Evolutionary conservation across 805 yeast genomes (phyloP).

Genomic region (Pichia cephalocereana): DNA sequence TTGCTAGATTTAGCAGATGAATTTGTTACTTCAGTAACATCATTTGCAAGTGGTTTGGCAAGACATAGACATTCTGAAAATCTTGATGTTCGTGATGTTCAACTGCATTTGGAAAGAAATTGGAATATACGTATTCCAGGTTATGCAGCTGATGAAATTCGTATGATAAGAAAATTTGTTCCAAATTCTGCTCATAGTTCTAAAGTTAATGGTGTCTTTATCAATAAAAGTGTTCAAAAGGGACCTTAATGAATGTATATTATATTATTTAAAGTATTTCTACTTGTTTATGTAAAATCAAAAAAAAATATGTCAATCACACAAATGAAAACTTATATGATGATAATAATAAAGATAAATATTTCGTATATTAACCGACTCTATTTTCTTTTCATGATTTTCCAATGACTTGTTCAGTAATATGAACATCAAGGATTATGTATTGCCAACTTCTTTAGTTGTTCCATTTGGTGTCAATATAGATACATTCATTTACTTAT

Average conservation of each 20-base stretch:
- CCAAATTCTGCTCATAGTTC: constrained; percentile 57
- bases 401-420: too few species aligned
- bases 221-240: constrained; percentile 52
- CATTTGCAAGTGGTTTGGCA: constrained; percentile 91
- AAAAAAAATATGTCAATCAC: too few species aligned
- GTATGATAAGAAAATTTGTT: constrained; percentile 65
- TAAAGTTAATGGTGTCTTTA: constrained; percentile 59
- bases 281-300: too few species aligned
- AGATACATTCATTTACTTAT: constrained; percentile 8
- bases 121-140: constrained; percentile 97
- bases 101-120: constrained; percentile 81
- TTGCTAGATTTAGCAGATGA: constrained; percentile 92
- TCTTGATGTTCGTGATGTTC: constrained; percentile 82
- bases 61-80: constrained; percentile 87
- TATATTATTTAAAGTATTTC: neutral
- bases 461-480: constrained; percentile 5
- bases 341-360: too few species aligned
- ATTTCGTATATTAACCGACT: too few species aligned
- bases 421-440: neutral
- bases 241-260: constrained; percentile 15
- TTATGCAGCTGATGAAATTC: constrained; percentile 80
- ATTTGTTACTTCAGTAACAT: constrained; percentile 81
- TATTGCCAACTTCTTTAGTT: neutral
- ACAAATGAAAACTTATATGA: too few species aligned
- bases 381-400: too few species aligned